Conservation (phyloP, 2,329 filamentous ascomycete genomes). For the Stagonosporopsis chrysanthemi region DNA sequence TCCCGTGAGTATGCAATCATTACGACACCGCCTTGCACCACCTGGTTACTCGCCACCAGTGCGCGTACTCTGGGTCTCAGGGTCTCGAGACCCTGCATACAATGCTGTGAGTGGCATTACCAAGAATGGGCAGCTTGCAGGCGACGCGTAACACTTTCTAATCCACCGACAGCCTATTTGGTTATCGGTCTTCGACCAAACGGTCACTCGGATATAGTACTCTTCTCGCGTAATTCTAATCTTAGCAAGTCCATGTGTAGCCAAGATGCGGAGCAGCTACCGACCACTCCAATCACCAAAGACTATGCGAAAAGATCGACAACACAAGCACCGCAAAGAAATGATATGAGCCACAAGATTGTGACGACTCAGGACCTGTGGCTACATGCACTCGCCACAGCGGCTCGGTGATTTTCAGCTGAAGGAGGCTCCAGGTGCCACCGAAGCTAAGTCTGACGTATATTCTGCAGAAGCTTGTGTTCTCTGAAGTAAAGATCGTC, state of each 20-base stretch:
- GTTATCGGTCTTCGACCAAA: neutral
- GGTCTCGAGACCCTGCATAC: slow-evolving; percentile 3
- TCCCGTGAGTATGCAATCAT: neutral
- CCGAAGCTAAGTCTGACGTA: neutral
- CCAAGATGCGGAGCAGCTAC: slow-evolving; percentile 11
- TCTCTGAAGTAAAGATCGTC: slow-evolving; percentile 2
- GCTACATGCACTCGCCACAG: slow-evolving; percentile 19
- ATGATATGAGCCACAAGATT: slow-evolving; percentile 2
- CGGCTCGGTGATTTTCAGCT: slow-evolving; percentile 13
- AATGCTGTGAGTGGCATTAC: neutral
- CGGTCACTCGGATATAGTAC: slow-evolving; percentile 9
- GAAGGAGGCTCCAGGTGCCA: neutral
- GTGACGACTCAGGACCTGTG: slow-evolving; percentile 15
- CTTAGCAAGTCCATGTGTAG: slow-evolving; percentile 10
- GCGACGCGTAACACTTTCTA: slow-evolving; percentile 20
- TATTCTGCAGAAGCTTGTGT: neutral
- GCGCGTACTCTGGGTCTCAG: slow-evolving; percentile 15
- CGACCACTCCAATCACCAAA: slow-evolving; percentile 9
- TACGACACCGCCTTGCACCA: neutral
- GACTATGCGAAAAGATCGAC: slow-evolving; percentile 12
- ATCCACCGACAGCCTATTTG: neutral
- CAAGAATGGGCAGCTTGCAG: slow-evolving; percentile 3
- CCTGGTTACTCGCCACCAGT: slow-evolving; percentile 13
- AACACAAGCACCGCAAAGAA: slow-evolving; percentile 1
- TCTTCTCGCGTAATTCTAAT: slow-evolving; percentile 8